These are phyloP conservation scores for Cordyceps militaris DNA, from an alignment of 2,329 filamentous ascomycete species.

Conservation along the genomic window DNA sequence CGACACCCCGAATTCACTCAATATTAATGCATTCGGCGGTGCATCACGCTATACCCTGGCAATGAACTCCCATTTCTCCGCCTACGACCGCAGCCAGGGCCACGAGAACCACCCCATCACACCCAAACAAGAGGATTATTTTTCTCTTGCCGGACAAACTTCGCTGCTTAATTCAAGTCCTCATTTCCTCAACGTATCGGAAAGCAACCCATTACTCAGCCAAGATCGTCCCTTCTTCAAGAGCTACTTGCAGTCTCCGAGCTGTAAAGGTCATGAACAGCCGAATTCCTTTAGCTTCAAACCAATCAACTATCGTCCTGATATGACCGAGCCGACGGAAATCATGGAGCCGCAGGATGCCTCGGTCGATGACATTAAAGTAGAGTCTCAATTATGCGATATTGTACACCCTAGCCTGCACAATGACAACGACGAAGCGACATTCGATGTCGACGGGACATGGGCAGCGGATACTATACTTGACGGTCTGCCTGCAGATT, in stretches of 20 bases:
- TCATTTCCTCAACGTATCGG: slow-evolving; percentile 2
- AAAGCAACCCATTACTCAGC: slow-evolving; percentile 10
- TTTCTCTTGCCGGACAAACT: neutral
- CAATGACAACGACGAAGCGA: neutral
- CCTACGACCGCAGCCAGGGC: neutral
- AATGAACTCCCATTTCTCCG: slow-evolving; percentile 8
- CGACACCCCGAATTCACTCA: neutral
- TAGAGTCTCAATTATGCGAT: slow-evolving; percentile 22
- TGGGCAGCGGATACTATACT: slow-evolving; percentile 3
- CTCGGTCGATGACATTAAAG: slow-evolving; percentile 18
- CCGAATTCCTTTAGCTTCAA: slow-evolving; percentile 24
- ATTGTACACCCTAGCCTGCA: slow-evolving; percentile 11
- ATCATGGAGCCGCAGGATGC: slow-evolving; percentile 13
- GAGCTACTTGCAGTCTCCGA: slow-evolving; percentile 18
- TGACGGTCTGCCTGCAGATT: neutral
- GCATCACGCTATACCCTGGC: slow-evolving; percentile 4
- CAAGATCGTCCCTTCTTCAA: slow-evolving; percentile 17
- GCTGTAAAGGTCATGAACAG: slow-evolving; percentile 1
- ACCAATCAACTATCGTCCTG: slow-evolving; percentile 21
- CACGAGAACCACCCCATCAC: neutral
- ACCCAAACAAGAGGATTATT: slow-evolving; percentile 8
- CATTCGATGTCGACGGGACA: neutral
- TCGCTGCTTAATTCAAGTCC: slow-evolving; percentile 11
- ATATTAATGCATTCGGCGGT: slow-evolving; percentile 2
- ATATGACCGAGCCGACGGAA: slow-evolving; percentile 16